Percentiles rank a stretch among this genome's conserved stretches.
These are phyloP conservation scores for Ogataea nakhonphanomensis DNA, from an alignment of 805 yeast genomes.

Conservation along the genomic window DNA sequence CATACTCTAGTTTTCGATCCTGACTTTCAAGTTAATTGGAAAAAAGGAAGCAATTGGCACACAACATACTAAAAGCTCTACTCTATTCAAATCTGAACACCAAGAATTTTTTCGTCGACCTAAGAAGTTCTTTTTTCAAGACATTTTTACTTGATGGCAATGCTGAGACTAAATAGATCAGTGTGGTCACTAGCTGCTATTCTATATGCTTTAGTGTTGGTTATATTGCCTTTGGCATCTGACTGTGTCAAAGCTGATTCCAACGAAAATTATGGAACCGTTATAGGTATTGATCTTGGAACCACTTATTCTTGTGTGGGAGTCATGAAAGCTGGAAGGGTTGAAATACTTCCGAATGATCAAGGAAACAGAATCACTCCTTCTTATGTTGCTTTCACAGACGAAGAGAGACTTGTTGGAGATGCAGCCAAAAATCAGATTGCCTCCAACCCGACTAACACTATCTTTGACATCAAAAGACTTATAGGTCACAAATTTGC, in stretches of 20 bases:
- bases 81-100: no score
- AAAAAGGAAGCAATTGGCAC: no score
- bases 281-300: constrained; percentile 93
- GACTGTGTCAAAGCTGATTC: constrained; percentile 27
- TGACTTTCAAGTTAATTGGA: no score
- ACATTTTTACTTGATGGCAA: constrained; percentile 5
- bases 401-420: constrained; percentile 91
- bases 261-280: constrained; percentile 38
- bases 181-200: constrained; percentile 25
- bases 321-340: constrained; percentile 52
- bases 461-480: constrained; percentile 95
- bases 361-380: constrained; percentile 99
- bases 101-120: no score
- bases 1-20: no score
- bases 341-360: constrained; percentile 93
- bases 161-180: constrained; percentile 29
- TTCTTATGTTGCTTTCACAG: constrained; percentile 94
- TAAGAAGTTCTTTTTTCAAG: not conserved
- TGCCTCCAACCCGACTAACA: constrained; percentile 91
- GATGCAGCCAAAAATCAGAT: constrained; percentile 99
- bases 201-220: constrained; percentile 28
- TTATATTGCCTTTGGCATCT: constrained; percentile 29
- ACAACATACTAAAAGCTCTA: no score
- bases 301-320: constrained; percentile 98
- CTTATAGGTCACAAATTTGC: constrained; percentile 80